Percentiles rank a stretch among this genome's conserved stretches.
Conservation (phyloP, 164 flowering plant genomes). For the Tetracentron sinense region DNA sequence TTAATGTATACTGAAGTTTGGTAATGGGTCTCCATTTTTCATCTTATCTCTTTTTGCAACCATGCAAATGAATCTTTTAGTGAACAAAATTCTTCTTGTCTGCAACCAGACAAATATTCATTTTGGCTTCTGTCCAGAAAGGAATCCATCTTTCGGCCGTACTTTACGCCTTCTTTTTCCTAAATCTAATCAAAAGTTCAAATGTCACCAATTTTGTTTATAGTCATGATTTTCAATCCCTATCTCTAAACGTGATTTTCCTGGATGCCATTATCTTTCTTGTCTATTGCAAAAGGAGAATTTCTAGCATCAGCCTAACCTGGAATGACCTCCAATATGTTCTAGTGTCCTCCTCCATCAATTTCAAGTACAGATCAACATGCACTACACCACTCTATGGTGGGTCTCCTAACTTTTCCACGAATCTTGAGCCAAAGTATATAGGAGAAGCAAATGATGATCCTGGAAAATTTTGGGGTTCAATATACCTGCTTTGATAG, state of each 20-base stretch:
- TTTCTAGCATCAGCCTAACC: background rate
- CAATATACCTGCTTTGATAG: too few species aligned
- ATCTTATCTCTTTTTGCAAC: conserved; percentile 29
- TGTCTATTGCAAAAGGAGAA: conserved; percentile 9
- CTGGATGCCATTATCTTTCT: background rate
- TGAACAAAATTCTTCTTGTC: conserved; percentile 26
- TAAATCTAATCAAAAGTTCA: background rate
- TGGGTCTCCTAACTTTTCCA: too few species aligned
- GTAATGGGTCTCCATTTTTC: conserved; percentile 11
- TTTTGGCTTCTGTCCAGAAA: conserved; percentile 22
- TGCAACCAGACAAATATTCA: conserved; percentile 32
- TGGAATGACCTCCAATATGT: background rate
- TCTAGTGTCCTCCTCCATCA: conserved; percentile 3
- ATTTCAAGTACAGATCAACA: too few species aligned
- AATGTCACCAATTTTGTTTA: conserved; percentile 9
- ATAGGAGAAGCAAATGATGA: too few species aligned
- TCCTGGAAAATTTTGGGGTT: too few species aligned
- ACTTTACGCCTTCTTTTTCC: background rate
- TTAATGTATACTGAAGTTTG: background rate
- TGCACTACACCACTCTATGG: too few species aligned
- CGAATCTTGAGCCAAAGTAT: too few species aligned
- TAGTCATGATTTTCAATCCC: background rate
- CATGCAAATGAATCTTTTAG: conserved; percentile 35
- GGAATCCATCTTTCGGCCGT: conserved; percentile 13
- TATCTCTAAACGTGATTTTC: conserved; percentile 1